These are phyloP conservation scores for Blastobotrys capitulatus DNA, from an alignment of 1,139 yeast genomes.

Conservation along the genomic window DNA sequence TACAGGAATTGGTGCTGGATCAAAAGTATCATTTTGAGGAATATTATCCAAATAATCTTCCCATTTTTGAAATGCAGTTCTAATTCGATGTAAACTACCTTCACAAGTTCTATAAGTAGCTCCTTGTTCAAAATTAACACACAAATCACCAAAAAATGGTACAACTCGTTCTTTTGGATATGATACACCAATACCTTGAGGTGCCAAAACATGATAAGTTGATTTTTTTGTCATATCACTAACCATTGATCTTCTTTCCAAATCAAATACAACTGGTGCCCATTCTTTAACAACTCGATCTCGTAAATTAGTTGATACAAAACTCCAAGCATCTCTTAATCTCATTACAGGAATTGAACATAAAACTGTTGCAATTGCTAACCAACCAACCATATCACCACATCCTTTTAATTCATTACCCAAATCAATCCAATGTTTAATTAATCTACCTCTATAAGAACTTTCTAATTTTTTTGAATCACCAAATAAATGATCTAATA, in stretches of 20 bases:
- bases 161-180: conserved; percentile 76
- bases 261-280: conserved; percentile 90
- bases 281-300: conserved; percentile 72
- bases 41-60: conserved; percentile 51
- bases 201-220: conserved; percentile 74
- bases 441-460: conserved; percentile 53
- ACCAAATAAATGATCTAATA: conserved; percentile 62
- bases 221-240: conserved; percentile 44
- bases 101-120: conserved; percentile 55
- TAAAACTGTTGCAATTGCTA: conserved; percentile 78
- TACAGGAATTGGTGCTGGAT: conserved; percentile 29
- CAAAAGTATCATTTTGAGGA: conserved; percentile 36
- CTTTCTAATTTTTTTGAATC: conserved; percentile 24
- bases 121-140: conserved; percentile 37
- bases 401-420: conserved; percentile 72
- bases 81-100: conserved; percentile 60
- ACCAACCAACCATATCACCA: conserved; percentile 96
- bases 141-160: conserved; percentile 86
- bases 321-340: conserved; percentile 68
- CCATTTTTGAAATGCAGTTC: conserved; percentile 79
- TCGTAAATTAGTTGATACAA: conserved; percentile 56
- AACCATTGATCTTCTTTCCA: conserved; percentile 67
- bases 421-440: conserved; percentile 81
- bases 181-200: conserved; percentile 77
- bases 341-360: conserved; percentile 82